Percentiles rank a stretch among this genome's conserved stretches.
Evolutionary conservation across 139 green algal genomes (phyloP).

Genomic region (Coelastrella sp.): DNA sequence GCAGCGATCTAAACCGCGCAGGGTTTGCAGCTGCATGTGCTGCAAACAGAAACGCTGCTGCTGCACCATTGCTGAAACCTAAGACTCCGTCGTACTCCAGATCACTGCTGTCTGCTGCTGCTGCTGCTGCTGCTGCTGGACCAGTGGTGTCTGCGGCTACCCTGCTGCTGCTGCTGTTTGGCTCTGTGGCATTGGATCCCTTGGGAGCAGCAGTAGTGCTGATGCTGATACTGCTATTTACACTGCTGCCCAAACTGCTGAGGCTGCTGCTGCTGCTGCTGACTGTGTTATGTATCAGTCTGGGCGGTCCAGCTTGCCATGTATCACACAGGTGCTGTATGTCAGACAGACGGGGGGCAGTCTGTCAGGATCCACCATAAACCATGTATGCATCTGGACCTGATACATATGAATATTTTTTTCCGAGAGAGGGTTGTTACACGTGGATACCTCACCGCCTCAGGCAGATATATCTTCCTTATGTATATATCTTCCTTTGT

Average conservation of each 20-base stretch:
- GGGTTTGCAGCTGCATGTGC: conserved; percentile 10
- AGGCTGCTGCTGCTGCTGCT: conserved; percentile 20
- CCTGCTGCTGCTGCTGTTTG: not conserved
- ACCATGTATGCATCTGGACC: too few relatives aligned
- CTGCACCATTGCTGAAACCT: conserved; percentile 70
- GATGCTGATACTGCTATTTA: not conserved
- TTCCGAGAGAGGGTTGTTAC: too few relatives aligned
- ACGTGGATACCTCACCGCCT: too few relatives aligned
- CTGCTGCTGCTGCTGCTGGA: too few relatives aligned
- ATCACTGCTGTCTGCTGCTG: conserved; percentile 9
- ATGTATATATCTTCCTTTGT: too few relatives aligned
- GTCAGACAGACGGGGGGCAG: too few relatives aligned
- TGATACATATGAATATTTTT: too few relatives aligned
- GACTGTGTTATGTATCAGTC: not conserved
- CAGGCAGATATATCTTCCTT: too few relatives aligned
- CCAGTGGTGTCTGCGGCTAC: not conserved
- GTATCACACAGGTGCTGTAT: conserved; percentile 36
- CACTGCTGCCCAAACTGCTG: not conserved
- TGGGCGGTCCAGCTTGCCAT: not conserved
- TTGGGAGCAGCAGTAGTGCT: not conserved
- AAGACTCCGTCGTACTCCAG: conserved; percentile 61
- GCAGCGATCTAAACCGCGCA: conserved; percentile 17
- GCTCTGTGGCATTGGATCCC: not conserved
- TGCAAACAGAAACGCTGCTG: conserved; percentile 62
- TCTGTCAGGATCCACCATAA: too few relatives aligned